Evolutionary conservation across 2,329 filamentous ascomycete genomes (phyloP), one percentile per base, ranked within the genome.

Genomic region (Penicillium sp.): DNA sequence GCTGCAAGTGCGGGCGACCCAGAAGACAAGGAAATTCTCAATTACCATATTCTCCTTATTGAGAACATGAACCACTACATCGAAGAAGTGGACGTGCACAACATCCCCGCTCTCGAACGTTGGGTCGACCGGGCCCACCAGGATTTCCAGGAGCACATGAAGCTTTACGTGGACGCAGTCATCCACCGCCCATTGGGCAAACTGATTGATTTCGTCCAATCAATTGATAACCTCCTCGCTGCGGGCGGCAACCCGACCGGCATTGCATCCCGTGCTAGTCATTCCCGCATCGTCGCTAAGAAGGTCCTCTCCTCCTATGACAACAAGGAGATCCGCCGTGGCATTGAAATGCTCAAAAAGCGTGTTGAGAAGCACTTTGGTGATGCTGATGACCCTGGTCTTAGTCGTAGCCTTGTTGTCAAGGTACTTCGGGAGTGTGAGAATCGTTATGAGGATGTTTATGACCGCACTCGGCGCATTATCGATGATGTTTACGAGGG

Each of bases 31-130:
- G 91, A 96, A 69, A 89, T 90, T 4, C 80, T 99, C 53, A 97
- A 97, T 73, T 95, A 95, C 73, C 91, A 97, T 70, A 95, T 99
- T 62, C 79, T 97, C 29, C 79, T 97, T 46, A 97, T 99, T 59
- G 92, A 99, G 71, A 99, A 99, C 70, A 96, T 96, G 90, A 95
- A 96, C 65, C 90, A 95, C 71, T 97, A 95, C 72, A 77, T 93
- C 10, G 91, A 97, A 67, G 91, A 96, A 69, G 87, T 95, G 8
- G 89, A 95, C 58, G 75, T 86, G 13, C 80, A 82, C 14, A 79
- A 81, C 31, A 82, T 93, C 54, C 80, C 87, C 7, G 83, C 95
- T 0, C 79, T 97, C 4, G 83, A 88, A 52, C 83, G 88, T 59
- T 96, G 91, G 88, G 87, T 84, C 64, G 81, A 84, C 33, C 85